Evolutionary conservation across 2,329 filamentous ascomycete species (phyloP).

Genomic region (Phyllosticta paracitricarpa): DNA sequence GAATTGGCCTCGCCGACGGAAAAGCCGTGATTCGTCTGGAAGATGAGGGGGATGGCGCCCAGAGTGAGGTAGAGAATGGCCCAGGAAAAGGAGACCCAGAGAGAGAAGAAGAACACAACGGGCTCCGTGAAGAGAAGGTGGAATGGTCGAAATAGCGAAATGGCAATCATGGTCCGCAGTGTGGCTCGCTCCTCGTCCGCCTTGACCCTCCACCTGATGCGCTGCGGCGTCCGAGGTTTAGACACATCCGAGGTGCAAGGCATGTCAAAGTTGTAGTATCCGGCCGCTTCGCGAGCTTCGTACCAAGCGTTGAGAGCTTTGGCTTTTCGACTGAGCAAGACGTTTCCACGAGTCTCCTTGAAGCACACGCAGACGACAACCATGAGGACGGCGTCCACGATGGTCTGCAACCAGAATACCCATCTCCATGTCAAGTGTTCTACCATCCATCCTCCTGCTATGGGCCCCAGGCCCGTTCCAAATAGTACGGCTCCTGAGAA

Average conservation of each 20-base stretch:
- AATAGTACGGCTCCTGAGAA: conserved; percentile 72
- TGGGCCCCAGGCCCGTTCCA: conserved; percentile 69
- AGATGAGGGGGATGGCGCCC: conserved; percentile 69
- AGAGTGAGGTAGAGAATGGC: conserved; percentile 81
- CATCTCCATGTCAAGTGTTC: conserved; percentile 65
- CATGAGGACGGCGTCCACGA: conserved; percentile 55
- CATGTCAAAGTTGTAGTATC: conserved; percentile 48
- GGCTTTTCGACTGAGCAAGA: conserved; percentile 69
- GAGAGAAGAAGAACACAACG: conserved; percentile 74
- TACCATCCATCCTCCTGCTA: conserved; percentile 61
- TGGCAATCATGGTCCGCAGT: conserved; percentile 57
- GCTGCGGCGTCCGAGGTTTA: conserved; percentile 29
- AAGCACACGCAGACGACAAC: conserved; percentile 59
- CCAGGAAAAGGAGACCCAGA: conserved; percentile 89
- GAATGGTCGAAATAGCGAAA: conserved; percentile 70
- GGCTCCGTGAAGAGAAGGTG: conserved; percentile 66
- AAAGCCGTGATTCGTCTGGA: conserved; percentile 58
- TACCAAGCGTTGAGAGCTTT: conserved; percentile 69
- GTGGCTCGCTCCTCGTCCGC: conserved; percentile 67
- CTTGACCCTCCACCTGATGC: conserved; percentile 71
- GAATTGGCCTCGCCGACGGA: conserved; percentile 56
- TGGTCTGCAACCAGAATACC: conserved; percentile 81
- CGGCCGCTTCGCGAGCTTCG: conserved; percentile 56
- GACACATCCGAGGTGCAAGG: conserved; percentile 15
- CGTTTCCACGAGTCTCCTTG: conserved; percentile 71